A percentile compares a stretch with the other conserved stretches of the same genome.
phyloP scores from a whole-genome alignment of 2,329 filamentous ascomycete species.

The Fusarium napiforme region DNA sequence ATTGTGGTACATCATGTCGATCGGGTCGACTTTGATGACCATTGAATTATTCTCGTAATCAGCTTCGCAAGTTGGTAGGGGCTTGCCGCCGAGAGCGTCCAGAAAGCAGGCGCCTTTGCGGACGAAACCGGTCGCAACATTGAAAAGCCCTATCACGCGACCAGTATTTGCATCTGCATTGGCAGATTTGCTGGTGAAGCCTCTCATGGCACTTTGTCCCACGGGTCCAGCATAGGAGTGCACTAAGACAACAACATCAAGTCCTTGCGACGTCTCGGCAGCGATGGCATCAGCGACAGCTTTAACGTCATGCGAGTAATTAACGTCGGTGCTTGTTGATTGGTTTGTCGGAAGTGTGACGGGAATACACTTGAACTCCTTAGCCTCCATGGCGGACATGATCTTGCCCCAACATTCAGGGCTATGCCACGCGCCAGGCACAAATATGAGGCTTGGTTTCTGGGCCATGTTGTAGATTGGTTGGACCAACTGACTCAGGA shows the following conservation, averaged over 20 bases:
- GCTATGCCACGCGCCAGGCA: constrained; percentile 61
- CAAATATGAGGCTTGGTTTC: constrained; percentile 54
- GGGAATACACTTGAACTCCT: constrained; percentile 48
- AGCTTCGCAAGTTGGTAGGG: constrained; percentile 55
- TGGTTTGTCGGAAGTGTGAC: constrained; percentile 54
- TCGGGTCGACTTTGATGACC: constrained; percentile 51
- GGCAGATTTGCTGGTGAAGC: constrained; percentile 45
- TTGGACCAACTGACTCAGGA: not conserved
- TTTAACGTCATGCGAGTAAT: constrained; percentile 56
- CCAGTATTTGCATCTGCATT: constrained; percentile 35
- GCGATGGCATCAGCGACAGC: constrained; percentile 51
- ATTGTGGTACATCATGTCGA: constrained; percentile 63
- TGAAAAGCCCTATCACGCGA: constrained; percentile 56
- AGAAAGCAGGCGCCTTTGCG: constrained; percentile 53
- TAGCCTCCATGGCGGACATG: constrained; percentile 47
- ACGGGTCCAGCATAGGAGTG: constrained; percentile 63
- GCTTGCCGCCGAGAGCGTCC: constrained; percentile 53
- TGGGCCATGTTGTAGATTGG: constrained; percentile 24
- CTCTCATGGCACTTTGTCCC: constrained; percentile 58
- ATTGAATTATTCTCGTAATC: constrained; percentile 56
- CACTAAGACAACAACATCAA: constrained; percentile 58
- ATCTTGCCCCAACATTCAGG: constrained; percentile 52
- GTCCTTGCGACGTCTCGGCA: constrained; percentile 50
- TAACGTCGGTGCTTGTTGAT: constrained; percentile 47
- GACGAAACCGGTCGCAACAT: constrained; percentile 58